Evolutionary conservation across 768 basidiomycete species (phyloP).

Genomic region (Omphalotus guepiniiformis): DNA sequence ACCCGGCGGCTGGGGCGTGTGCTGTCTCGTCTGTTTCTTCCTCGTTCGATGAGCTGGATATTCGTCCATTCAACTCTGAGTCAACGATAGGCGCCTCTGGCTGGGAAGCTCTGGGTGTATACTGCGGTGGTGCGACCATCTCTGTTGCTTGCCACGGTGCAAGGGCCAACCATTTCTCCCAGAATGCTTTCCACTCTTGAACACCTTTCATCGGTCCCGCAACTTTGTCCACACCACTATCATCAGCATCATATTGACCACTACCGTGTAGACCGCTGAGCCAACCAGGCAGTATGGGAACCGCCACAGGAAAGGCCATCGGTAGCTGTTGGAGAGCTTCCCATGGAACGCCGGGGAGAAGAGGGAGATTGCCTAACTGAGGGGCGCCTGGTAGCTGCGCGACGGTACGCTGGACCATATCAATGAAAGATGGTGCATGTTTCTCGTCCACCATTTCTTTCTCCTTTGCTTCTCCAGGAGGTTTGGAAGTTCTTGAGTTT

Average conservation of each 20-base stretch:
- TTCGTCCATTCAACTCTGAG: not conserved
- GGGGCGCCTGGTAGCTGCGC: slow-evolving; percentile 59
- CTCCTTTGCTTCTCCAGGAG: slow-evolving; percentile 18
- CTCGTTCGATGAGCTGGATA: slow-evolving; percentile 9
- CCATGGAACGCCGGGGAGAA: slow-evolving; percentile 68
- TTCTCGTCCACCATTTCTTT: slow-evolving; percentile 16
- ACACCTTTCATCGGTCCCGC: slow-evolving; percentile 43
- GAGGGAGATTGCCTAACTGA: slow-evolving; percentile 53
- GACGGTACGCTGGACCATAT: slow-evolving; percentile 73
- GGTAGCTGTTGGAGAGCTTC: slow-evolving; percentile 55
- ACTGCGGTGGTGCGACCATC: slow-evolving; percentile 66
- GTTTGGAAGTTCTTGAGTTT: slow-evolving; percentile 29
- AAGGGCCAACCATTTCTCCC: slow-evolving; percentile 73
- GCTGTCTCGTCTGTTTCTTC: slow-evolving; percentile 15
- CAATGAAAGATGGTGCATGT: slow-evolving; percentile 53
- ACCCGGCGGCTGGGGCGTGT: slow-evolving; percentile 18
- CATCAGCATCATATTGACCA: slow-evolving; percentile 27
- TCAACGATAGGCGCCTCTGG: slow-evolving; percentile 3
- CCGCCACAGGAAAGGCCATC: slow-evolving; percentile 75
- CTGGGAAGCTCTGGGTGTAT: slow-evolving; percentile 55
- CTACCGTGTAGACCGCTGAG: slow-evolving; percentile 21
- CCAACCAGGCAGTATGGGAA: slow-evolving; percentile 62
- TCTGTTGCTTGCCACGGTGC: slow-evolving; percentile 43
- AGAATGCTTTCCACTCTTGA: slow-evolving; percentile 63
- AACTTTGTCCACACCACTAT: slow-evolving; percentile 30